Base-by-base conservation (phyloP, 805 yeast genomes). In the Candida railenensis region DNA sequence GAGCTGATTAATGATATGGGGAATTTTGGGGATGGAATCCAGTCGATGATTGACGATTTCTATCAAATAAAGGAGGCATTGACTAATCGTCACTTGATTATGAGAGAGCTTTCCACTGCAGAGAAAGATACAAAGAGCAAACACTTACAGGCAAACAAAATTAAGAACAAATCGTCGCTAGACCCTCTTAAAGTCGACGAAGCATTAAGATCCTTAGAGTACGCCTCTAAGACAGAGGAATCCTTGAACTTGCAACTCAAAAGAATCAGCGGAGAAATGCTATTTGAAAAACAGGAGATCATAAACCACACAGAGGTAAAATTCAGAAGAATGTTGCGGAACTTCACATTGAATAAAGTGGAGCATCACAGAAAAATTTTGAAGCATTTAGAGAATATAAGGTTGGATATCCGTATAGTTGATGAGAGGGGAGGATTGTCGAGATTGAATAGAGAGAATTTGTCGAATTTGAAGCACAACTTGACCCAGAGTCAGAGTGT, bases 101-200 rank as follows among this genome's bases (percentile, higher is more conserved):
- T 94, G 96, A 78, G 97, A 45, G 99, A 94, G 53, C 71, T 89
- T 43, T 58, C 80, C 28, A 86, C 81, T 58, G 91, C 97, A 1
- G 96, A 91, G 62, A 80, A 82, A 5, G 80, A 74, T 47, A 82
- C 96, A 1, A 81, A 78, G 54, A 67, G 78, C 25, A 86, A 81
- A 56, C 96, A 88, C 56, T 78, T 81, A 42, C 75, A 80, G 3
- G 95, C 96, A 1, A 75, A 80, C 7, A 83, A 83, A 56, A 75
- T 89, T 46, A 87, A 88, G 55, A 81, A 81, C 45, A 83, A 79
- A 55, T 73, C 89, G 32, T 81, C 87, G 43, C 83, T 89, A 43
- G 92, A 87, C 56, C 96, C 98, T 0, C 64, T 87, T 22, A 89
- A 85, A 61, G 96, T 89, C 3, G 97, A 94, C 55, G 97, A 91